Percentiles rank a stretch among this genome's conserved stretches.
These are phyloP conservation scores for Cutaneotrichosporon cutaneum DNA, from an alignment of 1,284 basidiomycete genomes.

Conservation along the genomic window DNA sequence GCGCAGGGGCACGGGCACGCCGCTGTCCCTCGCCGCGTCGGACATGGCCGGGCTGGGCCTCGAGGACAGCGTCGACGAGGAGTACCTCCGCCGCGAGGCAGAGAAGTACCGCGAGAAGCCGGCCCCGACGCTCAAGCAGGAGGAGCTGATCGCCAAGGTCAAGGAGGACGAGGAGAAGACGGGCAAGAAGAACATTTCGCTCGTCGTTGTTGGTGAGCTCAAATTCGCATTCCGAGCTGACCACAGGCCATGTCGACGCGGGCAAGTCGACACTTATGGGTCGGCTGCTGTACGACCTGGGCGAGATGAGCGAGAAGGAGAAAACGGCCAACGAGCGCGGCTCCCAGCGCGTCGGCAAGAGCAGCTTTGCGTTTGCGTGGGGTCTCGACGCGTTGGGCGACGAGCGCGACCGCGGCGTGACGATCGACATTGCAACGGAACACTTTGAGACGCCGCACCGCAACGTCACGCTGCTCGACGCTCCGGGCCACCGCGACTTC, in stretches of 20 bases:
- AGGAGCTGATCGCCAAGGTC: conserved; percentile 82
- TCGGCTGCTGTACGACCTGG: conserved; percentile 85
- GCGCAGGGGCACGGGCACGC: conserved; percentile 56
- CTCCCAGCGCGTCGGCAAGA: conserved; percentile 86
- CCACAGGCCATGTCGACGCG: conserved; percentile 90
- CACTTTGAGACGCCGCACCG: conserved; percentile 73
- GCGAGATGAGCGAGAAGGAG: conserved; percentile 80
- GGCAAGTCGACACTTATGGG: conserved; percentile 99
- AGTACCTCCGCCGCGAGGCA: conserved; percentile 52
- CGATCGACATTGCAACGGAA: conserved; percentile 93
- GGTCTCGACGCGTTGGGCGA: conserved; percentile 89
- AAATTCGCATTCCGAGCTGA: conserved; percentile 7
- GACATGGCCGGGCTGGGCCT: conserved; percentile 77
- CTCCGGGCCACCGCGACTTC: conserved; percentile 95
- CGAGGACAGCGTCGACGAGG: conserved; percentile 53
- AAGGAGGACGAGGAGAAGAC: conserved; percentile 60
- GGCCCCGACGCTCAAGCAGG: conserved; percentile 70
- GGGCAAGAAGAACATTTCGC: conserved; percentile 70
- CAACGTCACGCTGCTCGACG: conserved; percentile 87
- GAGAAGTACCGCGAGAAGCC: conserved; percentile 59
- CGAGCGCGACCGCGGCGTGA: conserved; percentile 92
- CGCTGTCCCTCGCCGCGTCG: conserved; percentile 24
- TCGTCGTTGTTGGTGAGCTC: conserved; percentile 85
- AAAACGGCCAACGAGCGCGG: conserved; percentile 82
- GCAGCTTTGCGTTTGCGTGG: conserved; percentile 98